Evolutionary conservation across 805 yeast genomes (phyloP), one percentile per base, ranked within the genome.

Genomic region (Kodamaea leandrae): DNA sequence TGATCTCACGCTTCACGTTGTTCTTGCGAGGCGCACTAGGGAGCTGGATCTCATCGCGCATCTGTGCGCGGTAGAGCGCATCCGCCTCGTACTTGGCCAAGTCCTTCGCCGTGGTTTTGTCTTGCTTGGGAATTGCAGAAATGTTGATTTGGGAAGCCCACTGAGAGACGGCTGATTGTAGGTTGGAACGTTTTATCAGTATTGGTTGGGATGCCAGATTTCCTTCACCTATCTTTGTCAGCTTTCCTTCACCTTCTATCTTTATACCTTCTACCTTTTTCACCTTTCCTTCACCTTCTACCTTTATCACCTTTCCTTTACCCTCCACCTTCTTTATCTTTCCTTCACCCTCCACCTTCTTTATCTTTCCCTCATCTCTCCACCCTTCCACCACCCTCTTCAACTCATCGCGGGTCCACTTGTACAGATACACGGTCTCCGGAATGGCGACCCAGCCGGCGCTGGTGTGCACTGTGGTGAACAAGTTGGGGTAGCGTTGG

Each of bases 391-490:
- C 16, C 3, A 39, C 17, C 19, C n/a, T 13, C 10, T 18, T 15
- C 14, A 39, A n/a, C 27, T 41, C 36, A 4, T 41, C 46, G 21
- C 28, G 37, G 27, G 61, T 57, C 63, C 63, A 58, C 9, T 42
- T 42, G 14, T 48, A 37, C 17, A 52, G 50, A 17, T 46, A 51
- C 27, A 47, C 52, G 12, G 45, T 25, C 27, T 48, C 50, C 14
- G 48, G 51, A 21, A 58, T 52, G 4, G 48, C 47, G 1, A 49
- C 49, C 63, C 63, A 58, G 18, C 61, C 63, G 23, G 39, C 43
- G 5, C 41, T 37, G 20, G 60, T 53, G 19, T 35, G 27, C 4
- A 58, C 37, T 9, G 52, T 53, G 32, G 47, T 23, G 38, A 56
- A 28, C 17, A 24, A n/a, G 41, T 51, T 6, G 46, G 61, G 41